Evolutionary conservation across 1,284 basidiomycete species (phyloP).

Genomic region (Sphaerobolus stellatus): DNA sequence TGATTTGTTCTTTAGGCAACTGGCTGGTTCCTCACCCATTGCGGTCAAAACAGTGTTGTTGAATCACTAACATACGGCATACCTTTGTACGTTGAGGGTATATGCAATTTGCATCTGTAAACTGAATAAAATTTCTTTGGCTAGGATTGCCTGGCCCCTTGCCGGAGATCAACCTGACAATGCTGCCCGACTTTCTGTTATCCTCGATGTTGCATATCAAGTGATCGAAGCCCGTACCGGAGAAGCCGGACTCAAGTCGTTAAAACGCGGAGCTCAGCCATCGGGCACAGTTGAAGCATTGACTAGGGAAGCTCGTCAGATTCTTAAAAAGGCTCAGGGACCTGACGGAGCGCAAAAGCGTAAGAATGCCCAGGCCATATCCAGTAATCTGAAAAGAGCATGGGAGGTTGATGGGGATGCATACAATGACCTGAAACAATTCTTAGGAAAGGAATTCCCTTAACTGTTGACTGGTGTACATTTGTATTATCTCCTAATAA

Average conservation of each 20-base stretch:
- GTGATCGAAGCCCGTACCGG: constrained; percentile 25
- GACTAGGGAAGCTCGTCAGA: constrained; percentile 7
- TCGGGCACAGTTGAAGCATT: constrained; percentile 17
- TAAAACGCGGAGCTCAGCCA: constrained; percentile 15
- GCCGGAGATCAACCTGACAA: constrained; percentile 25
- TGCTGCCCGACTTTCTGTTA: constrained; percentile 21
- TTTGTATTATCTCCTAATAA: no score
- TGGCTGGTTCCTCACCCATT: constrained; percentile 19
- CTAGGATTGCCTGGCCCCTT: constrained; percentile 28
- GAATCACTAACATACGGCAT: constrained; percentile 16
- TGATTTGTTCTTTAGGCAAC: constrained; percentile 16
- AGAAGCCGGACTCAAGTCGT: constrained; percentile 15
- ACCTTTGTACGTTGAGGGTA: constrained; percentile 13
- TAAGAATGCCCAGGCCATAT: constrained; percentile 11
- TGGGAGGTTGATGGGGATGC: constrained; percentile 9
- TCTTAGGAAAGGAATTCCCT: neutral
- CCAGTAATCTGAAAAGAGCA: neutral
- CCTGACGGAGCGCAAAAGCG: constrained; percentile 18
- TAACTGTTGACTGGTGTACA: no score
- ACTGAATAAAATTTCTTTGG: neutral
- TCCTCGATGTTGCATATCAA: constrained; percentile 25
- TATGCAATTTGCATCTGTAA: neutral
- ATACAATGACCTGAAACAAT: neutral
- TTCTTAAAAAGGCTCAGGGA: constrained; percentile 16
- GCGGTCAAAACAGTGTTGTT: constrained; percentile 18